Base-by-base conservation (phyloP, 139 green algal genomes). In the Micromonas pusilla region DNA sequence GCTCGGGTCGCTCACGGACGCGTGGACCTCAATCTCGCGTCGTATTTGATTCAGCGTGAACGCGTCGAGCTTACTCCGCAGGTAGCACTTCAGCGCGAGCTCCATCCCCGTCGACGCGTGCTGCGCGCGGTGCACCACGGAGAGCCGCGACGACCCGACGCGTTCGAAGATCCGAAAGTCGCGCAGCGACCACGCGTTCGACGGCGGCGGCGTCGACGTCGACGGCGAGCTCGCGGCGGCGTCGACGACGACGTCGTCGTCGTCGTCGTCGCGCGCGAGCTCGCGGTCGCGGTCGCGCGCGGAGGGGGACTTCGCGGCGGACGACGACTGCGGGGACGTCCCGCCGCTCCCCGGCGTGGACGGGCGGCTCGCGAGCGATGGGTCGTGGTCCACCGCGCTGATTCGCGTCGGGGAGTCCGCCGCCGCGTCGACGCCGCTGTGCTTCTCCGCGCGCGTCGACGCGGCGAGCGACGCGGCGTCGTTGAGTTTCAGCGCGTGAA, bases 51-150 rank as follows among this genome's bases (percentile, higher is more conserved):
- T 36, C 25, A 66, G 23, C 45, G 38, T 21, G 70, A 65, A 33
- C 2, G 70, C 36, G 20, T 65, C 25, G 9, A 77, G 39, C 52
- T 25, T 33, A 1, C 65, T 36, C 32, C 5, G 45, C 31, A 73
- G 20, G 66, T 73, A 73, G 1, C 66, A 54, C 66, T 73, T 73
- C 6, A 73, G 19, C 66, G 66, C 66, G 30, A 73, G 23, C n/a
- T 52, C 31, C 66, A 52, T 73, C 16, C 32, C 32, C 33, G 37
- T 54, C 32, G 30, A 1, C 66, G 20, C 20, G 37, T 73, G 37
- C 31, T 33, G 20, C 66, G 66, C 66, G 31, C 52, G 31, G 33
- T 73, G 52, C 66, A 73, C 66, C 66, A 25, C 70, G 25, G 37
- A 38, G 26, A 37, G 36, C 37, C 39, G 37, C 37, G 25, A 23